Evolutionary conservation across 495 filamentous ascomycete species (phyloP), one percentile per base, ranked within the genome.

Genomic region (Lichina pygmaea): DNA sequence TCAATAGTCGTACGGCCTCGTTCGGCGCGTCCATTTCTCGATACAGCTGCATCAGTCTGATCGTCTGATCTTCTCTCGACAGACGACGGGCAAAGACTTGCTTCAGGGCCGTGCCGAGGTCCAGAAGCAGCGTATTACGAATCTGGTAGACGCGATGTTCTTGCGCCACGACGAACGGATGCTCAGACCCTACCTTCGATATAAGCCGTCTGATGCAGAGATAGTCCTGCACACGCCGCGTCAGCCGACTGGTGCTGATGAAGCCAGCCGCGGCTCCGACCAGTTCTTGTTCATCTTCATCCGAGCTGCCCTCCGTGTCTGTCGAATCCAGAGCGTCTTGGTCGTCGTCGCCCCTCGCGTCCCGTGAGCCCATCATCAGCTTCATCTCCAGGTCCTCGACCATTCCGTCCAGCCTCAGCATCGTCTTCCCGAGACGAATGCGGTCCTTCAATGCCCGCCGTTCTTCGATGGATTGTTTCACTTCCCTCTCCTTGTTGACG

Each of bases 101-200:
- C 54, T 80, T 80, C 41, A 91, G 58, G 1, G 84, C 81, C 3
- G 73, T 77, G 46, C 70, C 75, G 31, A 97, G 61, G 58, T 95
- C 86, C 34, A 94, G 61, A 13, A 95, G 57, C 40, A 95, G 63
- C 0, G 85, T 92, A 39, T 81, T 79, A 50, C 75, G 66, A 34
- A 82, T 60, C 53, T 67, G 70, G 31, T 62, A 54, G 31, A 80
- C 56, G 38, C 78, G 62, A 8, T 64, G 58, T 48, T 69, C 58
- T 50, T 78, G 73, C 10, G 62, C 59, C 34, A 63, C 48, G 31
- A 84, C 48, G 53, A 84, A 83, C 2, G 79, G 78, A 56, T 83
- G 77, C 0, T 69, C 12, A 8, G 33, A 60, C 9, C 58, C 71
- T 44, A 76, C 57, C n/a, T 60, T 61, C 16, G 61, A 53, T 13